phyloP scores from a whole-genome alignment of 2,329 filamentous ascomycete genomes.

The Xenoacremonium recifei region DNA sequence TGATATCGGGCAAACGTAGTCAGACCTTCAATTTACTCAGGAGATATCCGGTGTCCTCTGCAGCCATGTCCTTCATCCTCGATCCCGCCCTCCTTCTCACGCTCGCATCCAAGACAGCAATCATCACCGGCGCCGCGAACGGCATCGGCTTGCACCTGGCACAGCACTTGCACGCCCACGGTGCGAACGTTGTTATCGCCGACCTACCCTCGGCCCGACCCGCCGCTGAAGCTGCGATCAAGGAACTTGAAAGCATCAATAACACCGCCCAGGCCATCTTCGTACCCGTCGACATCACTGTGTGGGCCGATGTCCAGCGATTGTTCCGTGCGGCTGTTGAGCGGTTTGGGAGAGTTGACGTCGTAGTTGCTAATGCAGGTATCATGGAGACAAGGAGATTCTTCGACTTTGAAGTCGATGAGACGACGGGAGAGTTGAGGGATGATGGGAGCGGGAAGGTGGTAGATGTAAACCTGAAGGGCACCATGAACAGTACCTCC shows the following conservation, averaged over 20 bases:
- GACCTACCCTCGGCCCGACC: conserved; percentile 1
- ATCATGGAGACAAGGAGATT: conserved; percentile 10
- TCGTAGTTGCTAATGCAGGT: conserved; percentile 12
- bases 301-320: conserved; percentile 4
- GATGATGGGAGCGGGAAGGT: conserved; percentile 5
- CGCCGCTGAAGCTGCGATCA: conserved; percentile 2
- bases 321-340: conserved; percentile 4
- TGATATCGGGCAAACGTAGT: too few species aligned
- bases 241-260: background rate
- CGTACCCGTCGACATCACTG: conserved; percentile 5
- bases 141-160: conserved; percentile 11
- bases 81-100: background rate
- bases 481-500: conserved; percentile 15
- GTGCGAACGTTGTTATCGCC: conserved; percentile 12
- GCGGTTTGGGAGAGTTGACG: conserved; percentile 5
- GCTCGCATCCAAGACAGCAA: conserved; percentile 8
- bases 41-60: too few species aligned
- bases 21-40: too few species aligned
- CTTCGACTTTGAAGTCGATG: conserved; percentile 8
- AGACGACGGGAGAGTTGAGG: conserved; percentile 2
- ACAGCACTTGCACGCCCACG: conserved; percentile 3
- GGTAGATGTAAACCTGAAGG: conserved; percentile 18
- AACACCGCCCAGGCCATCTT: conserved; percentile 2
- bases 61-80: background rate
- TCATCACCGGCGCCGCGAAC: conserved; percentile 11